These are phyloP conservation scores for Trichoderma hamatum DNA, from an alignment of 2,329 filamentous ascomycete species.

Conservation along the genomic window DNA sequence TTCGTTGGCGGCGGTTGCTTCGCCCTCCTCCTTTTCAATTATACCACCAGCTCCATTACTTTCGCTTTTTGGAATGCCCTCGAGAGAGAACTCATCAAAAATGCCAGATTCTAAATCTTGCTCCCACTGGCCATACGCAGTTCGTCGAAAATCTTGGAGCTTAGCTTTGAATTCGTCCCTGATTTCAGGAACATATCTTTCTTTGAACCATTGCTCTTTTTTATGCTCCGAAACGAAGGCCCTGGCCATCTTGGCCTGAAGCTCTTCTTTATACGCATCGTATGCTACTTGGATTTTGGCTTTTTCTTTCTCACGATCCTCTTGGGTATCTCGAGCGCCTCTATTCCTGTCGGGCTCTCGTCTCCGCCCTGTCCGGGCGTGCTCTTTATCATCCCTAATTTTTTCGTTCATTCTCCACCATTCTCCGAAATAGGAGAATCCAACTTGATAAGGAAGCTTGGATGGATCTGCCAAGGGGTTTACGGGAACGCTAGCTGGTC, in stretches of 20 bases:
- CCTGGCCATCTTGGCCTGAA: conserved; percentile 79
- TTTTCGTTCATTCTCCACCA: conserved; percentile 85
- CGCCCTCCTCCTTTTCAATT: conserved; percentile 93
- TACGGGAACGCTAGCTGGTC: conserved; percentile 49
- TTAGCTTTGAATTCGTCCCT: conserved; percentile 73
- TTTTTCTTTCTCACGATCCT: conserved; percentile 79
- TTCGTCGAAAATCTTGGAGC: conserved; percentile 77
- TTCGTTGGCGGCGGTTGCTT: conserved; percentile 87
- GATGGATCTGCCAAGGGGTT: conserved; percentile 76
- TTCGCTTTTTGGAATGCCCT: conserved; percentile 91
- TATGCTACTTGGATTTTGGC: conserved; percentile 74
- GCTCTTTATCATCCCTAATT: conserved; percentile 80
- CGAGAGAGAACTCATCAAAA: conserved; percentile 93
- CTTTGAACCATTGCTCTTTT: conserved; percentile 96
- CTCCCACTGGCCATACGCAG: conserved; percentile 84
- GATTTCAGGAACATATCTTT: conserved; percentile 86
- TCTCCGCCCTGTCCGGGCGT: conserved; percentile 68
- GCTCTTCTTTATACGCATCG: conserved; percentile 68
- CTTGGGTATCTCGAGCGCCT: conserved; percentile 66
- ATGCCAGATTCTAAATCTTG: conserved; percentile 80
- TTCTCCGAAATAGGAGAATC: conserved; percentile 83
- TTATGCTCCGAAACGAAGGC: conserved; percentile 91
- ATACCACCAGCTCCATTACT: conserved; percentile 83
- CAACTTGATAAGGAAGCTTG: conserved; percentile 75
- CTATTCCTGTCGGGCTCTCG: conserved; percentile 66